phyloP scores from a whole-genome alignment of 345 rosid genomes.

The Garcia nutans region DNA sequence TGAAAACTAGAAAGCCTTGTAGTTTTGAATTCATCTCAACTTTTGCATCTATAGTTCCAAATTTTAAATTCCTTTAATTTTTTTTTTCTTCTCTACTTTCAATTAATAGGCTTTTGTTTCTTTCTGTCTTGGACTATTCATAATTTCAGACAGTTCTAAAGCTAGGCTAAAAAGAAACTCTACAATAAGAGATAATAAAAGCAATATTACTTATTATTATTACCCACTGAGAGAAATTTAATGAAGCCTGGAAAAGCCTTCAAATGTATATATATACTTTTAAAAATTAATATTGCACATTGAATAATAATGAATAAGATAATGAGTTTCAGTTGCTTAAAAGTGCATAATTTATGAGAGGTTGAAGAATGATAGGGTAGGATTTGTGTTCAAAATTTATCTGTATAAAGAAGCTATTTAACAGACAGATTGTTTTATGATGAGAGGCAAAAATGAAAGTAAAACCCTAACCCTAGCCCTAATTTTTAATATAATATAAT shows the following conservation, averaged over 20 bases:
- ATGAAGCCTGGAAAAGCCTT: conserved; percentile 6
- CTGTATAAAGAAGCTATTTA: neutral
- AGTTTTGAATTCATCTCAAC: neutral
- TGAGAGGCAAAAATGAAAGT: conserved; percentile 3
- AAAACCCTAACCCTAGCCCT: conserved; percentile 32
- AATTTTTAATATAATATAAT: neutral
- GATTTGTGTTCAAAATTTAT: neutral
- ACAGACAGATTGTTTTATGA: neutral
- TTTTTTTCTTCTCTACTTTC: neutral
- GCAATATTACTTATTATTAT: neutral
- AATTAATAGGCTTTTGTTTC: conserved; percentile 9
- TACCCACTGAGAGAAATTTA: neutral
- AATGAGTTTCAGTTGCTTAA: conserved; percentile 13
- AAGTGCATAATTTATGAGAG: conserved; percentile 5
- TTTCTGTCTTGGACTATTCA: conserved; percentile 17
- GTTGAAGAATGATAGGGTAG: neutral
- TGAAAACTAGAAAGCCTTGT: neutral
- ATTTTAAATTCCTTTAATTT: neutral
- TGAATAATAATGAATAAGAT: neutral
- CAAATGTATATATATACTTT: neutral
- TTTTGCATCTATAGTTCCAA: neutral
- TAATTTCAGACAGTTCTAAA: neutral
- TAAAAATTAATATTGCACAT: neutral
- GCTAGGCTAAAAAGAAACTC: neutral
- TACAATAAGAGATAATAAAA: neutral